These are phyloP conservation scores for Vaccinium myrtillus DNA, from an alignment of 148 eudicot genomes.

Conservation along the genomic window DNA sequence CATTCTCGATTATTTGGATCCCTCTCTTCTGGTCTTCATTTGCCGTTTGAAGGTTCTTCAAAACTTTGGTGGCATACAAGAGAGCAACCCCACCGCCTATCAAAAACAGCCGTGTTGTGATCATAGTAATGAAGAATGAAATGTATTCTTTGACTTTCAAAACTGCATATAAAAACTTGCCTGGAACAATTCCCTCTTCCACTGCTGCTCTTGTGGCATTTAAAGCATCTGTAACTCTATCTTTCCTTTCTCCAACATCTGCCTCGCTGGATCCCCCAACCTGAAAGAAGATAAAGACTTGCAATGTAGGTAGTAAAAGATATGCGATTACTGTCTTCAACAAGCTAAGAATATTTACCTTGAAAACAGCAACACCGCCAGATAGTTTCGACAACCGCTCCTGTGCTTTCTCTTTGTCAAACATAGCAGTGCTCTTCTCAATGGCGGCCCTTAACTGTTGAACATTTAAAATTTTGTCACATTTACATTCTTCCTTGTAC, in stretches of 20 bases:
- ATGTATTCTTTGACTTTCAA: background rate
- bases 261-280: slow-evolving; percentile 87
- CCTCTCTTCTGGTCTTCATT: slow-evolving; percentile 89
- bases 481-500: background rate
- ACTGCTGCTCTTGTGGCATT: slow-evolving; percentile 97
- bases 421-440: slow-evolving; percentile 71
- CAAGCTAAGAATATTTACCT: slow-evolving; percentile 41
- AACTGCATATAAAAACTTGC: slow-evolving; percentile 30
- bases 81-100: slow-evolving; percentile 96
- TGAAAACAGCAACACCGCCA: slow-evolving; percentile 96
- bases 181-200: slow-evolving; percentile 93
- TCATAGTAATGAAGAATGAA: background rate
- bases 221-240: slow-evolving; percentile 89
- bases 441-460: slow-evolving; percentile 67
- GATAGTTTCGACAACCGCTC: slow-evolving; percentile 69
- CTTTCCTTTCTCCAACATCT: slow-evolving; percentile 96
- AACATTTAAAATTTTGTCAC: slow-evolving; percentile 16
- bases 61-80: slow-evolving; percentile 70
- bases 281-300: slow-evolving; percentile 32
- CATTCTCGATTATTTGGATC: slow-evolving; percentile 74
- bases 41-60: slow-evolving; percentile 56
- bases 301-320: background rate
- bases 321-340: background rate
- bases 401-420: slow-evolving; percentile 93
- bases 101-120: background rate